phyloP scores from a whole-genome alignment of 805 yeast genomes.

The Limtongia smithiae region DNA sequence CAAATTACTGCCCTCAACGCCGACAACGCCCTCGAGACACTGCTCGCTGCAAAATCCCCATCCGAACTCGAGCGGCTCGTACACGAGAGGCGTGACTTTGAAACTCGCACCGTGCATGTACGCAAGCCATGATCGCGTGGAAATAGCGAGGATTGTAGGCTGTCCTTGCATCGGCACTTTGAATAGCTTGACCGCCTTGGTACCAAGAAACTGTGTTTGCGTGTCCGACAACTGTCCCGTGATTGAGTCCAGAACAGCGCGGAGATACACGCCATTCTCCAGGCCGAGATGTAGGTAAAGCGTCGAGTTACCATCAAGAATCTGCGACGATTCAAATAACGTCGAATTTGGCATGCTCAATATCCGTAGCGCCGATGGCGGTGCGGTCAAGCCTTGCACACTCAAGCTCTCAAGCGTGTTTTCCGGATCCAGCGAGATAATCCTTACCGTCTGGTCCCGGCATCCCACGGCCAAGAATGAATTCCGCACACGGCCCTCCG shows the following conservation, averaged over 20 bases:
- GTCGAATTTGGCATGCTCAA: conserved; percentile 35
- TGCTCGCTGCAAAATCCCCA: conserved; percentile 62
- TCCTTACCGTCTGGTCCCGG: conserved; percentile 64
- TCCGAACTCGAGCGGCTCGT: conserved; percentile 42
- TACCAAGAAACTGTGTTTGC: conserved; percentile 69
- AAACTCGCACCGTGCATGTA: conserved; percentile 39
- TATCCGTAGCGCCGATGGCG: conserved; percentile 42
- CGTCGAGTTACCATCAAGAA: conserved; percentile 21
- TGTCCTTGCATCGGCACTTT: conserved; percentile 37
- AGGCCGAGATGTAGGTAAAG: conserved; percentile 70
- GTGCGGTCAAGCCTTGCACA: conserved; percentile 62
- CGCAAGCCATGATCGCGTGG: conserved; percentile 57
- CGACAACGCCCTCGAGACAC: conserved; percentile 59
- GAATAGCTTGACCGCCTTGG: conserved; percentile 55
- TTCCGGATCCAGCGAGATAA: conserved; percentile 59
- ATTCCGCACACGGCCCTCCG: conserved; percentile 47
- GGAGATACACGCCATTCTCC: conserved; percentile 74
- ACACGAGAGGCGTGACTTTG: conserved; percentile 48
- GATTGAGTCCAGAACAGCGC: conserved; percentile 52
- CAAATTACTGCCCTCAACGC: conserved; percentile 51
- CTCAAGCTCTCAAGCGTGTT: conserved; percentile 58
- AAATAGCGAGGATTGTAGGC: conserved; percentile 47
- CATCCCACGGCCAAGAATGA: conserved; percentile 67
- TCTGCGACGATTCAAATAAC: conserved; percentile 6
- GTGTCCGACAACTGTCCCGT: conserved; percentile 65